phyloP scores from a whole-genome alignment of 129 eudicot genomes.

The Pulicaria dysenterica region DNA sequence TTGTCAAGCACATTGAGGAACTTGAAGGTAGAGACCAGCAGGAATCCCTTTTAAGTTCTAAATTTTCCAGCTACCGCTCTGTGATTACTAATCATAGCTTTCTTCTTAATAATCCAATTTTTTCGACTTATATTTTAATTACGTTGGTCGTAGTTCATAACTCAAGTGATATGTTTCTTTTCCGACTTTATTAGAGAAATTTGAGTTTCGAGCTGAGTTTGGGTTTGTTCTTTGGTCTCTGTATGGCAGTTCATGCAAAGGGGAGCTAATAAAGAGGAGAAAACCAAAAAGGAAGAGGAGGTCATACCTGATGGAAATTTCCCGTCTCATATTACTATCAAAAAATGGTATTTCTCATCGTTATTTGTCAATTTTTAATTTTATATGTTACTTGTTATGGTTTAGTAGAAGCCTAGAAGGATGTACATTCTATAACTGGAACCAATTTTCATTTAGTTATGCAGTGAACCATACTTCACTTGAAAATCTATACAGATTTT shows the following conservation, averaged over 20 bases:
- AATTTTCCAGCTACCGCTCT: not conserved
- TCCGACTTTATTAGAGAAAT: not conserved
- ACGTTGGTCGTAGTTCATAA: not conserved
- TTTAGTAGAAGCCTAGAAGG: not conserved
- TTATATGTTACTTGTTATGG: not conserved
- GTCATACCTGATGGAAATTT: conserved; percentile 59
- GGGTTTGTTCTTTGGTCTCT: not conserved
- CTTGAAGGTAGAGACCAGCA: conserved; percentile 59
- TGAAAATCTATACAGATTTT: not conserved
- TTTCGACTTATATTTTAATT: not conserved
- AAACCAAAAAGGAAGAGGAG: conserved; percentile 64
- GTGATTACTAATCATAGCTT: conserved; percentile 13
- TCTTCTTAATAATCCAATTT: conserved; percentile 8
- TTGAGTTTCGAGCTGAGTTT: conserved; percentile 23
- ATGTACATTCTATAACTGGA: not conserved
- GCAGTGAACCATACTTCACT: not conserved
- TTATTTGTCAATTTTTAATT: not conserved
- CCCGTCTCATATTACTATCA: conserved; percentile 46
- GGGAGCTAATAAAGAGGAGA: conserved; percentile 71
- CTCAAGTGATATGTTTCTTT: not conserved
- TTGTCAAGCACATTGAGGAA: conserved; percentile 77
- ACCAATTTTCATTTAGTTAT: not conserved
- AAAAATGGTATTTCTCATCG: conserved; percentile 59
- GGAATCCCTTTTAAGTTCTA: not conserved
- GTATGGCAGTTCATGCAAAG: conserved; percentile 85